Percentiles rank a stretch among this genome's conserved stretches.
phyloP scores from a whole-genome alignment of 495 filamentous ascomycete species.

The Penicillium lividum region DNA sequence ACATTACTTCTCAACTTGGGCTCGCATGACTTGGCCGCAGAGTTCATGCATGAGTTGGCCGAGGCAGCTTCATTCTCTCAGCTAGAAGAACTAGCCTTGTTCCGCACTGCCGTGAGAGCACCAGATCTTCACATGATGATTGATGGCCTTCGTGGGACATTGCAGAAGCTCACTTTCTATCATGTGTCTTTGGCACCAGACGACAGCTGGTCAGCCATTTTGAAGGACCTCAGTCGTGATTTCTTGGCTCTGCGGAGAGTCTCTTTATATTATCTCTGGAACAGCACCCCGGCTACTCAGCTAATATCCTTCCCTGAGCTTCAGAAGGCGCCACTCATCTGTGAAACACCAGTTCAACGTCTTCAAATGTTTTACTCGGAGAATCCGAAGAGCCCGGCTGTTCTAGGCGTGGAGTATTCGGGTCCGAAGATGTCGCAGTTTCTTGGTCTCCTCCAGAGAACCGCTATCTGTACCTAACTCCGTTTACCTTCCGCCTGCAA shows the following conservation, averaged over 20 bases:
- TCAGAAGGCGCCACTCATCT: conserved; percentile 14
- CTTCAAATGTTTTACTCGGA: conserved; percentile 27
- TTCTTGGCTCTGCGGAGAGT: conserved; percentile 18
- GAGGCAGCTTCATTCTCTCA: conserved; percentile 21
- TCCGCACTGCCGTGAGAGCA: conserved; percentile 20
- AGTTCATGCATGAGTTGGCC: conserved; percentile 32
- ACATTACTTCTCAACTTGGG: conserved; percentile 27
- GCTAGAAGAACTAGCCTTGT: conserved; percentile 26
- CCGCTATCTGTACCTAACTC: background rate
- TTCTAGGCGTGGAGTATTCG: conserved; percentile 30
- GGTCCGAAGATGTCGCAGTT: conserved; percentile 25
- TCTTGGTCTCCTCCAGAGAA: conserved; percentile 20
- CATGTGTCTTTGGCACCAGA: conserved; percentile 22
- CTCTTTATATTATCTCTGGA: conserved; percentile 31
- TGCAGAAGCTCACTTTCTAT: conserved; percentile 23
- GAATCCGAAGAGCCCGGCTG: conserved; percentile 15
- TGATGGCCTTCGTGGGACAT: conserved; percentile 9
- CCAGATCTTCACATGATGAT: conserved; percentile 25
- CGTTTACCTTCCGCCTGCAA: background rate
- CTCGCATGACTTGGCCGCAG: conserved; percentile 26
- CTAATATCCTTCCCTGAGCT: conserved; percentile 26
- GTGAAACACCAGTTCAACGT: conserved; percentile 11
- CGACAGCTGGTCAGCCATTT: conserved; percentile 19
- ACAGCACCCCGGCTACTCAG: conserved; percentile 18
- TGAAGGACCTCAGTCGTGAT: conserved; percentile 16